A percentile compares a stretch with the other conserved stretches of the same genome.
Conservation (phyloP, 148 eudicot species). For the Rhododendron mucronatum region DNA sequence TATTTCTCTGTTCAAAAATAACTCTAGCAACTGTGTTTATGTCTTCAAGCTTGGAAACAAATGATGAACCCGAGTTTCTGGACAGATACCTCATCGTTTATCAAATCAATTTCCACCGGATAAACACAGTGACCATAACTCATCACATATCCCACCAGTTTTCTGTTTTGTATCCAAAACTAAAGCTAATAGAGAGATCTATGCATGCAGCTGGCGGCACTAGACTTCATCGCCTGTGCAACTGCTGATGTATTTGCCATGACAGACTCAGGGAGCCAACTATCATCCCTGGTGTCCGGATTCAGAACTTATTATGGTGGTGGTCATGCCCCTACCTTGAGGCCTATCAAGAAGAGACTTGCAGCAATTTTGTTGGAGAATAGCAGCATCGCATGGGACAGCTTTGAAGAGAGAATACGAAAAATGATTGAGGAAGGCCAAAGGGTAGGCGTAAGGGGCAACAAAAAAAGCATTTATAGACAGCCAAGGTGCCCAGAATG, state of each 20-base stretch:
- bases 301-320: slow-evolving; percentile 75
- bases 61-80: background rate
- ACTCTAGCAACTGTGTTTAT: background rate
- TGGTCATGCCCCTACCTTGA: slow-evolving; percentile 68
- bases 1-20: background rate
- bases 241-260: slow-evolving; percentile 89
- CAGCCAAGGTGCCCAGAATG: slow-evolving; percentile 78
- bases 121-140: background rate
- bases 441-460: slow-evolving; percentile 39
- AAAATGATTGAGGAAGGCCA: slow-evolving; percentile 77
- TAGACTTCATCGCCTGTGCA: slow-evolving; percentile 90
- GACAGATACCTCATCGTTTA: background rate
- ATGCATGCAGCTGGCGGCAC: slow-evolving; percentile 67
- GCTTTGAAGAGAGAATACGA: slow-evolving; percentile 49
- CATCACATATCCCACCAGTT: background rate
- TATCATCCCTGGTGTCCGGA: slow-evolving; percentile 85
- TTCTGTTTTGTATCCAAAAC: background rate
- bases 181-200: background rate
- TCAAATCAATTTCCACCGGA: background rate
- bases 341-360: slow-evolving; percentile 83
- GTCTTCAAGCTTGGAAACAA: background rate
- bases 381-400: slow-evolving; percentile 54
- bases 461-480: slow-evolving; percentile 71
- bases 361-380: slow-evolving; percentile 58
- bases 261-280: slow-evolving; percentile 93